Base-by-base conservation (phyloP, 441 rosid genomes). In the Manihot esculenta region DNA sequence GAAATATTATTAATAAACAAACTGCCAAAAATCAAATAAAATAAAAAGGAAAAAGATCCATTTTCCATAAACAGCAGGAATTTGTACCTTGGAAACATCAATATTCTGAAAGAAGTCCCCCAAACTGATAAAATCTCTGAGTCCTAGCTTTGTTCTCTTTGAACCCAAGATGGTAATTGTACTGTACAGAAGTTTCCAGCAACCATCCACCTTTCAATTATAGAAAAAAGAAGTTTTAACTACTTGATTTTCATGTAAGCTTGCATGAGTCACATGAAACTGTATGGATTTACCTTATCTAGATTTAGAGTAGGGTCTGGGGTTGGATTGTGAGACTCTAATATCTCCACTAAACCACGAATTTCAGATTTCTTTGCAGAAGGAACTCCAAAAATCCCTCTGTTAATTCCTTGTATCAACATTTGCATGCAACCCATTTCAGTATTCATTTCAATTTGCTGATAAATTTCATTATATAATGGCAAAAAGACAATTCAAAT, bases 101-200 rank as follows among this genome's bases (percentile, higher is more conserved):
- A 94, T 86, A 33, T 51, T 78, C 83, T 92, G 97, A 45, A 83
- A 83, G 76, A 90, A 80, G 24, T 90, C 96, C 7, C 93, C 97
- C 67, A 90, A 80, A 45, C 80, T 78, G 77, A 94, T 90, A 76
- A 94, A 90, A 80, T 84, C 90, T 71, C 97, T 85, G 77, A 94
- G 79, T 64, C 99, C 99, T 41, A 92, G 80, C 76, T 92, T 94
- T 24, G 96, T 92, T 77, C 96, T 76, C 69, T 88, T 90, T 1
- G 92, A 80, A 2, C 97, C 97, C 78, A 92, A 67, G 2, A 92
- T 84, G 15, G 92, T 88, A 47, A 92, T 84, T 26, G 97, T 92
- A 30, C 89, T 88, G 74, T 89, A 92, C 57, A 92, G 75, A 6
- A 94, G 90, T 66, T 80, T 90, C 99, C 99, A 94, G 60, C 88